Evolutionary conservation across 2,329 filamentous ascomycete genomes (phyloP), one percentile per base, ranked within the genome.

Genomic region (Aspergillus latus): DNA sequence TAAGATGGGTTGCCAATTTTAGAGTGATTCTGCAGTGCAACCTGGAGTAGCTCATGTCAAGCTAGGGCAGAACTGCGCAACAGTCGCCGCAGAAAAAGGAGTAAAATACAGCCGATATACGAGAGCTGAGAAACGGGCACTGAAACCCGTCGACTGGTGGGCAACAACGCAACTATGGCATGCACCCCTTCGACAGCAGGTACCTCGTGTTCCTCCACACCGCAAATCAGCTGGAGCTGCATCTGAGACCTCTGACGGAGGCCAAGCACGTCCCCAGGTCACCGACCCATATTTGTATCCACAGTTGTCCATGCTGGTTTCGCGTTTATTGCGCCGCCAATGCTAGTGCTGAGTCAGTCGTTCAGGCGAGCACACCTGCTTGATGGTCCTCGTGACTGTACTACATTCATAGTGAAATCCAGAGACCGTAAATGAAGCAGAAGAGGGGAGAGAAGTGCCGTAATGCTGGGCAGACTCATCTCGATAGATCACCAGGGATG

Each of bases 171-270:
- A 44, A 10, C 21, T 21, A 21, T 21, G 21, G 21, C 21, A 21
- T 21, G 21, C 21, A 43, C 11, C 10, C 10, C 16, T 26, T n/a
- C 9, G 15, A 42, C 13, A 50, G 6, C 48, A 21, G 13, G n/a
- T 6, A 45, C 21, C 10, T 10, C 32, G n/a, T 40, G 36, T n/a
- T 28, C 26, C 11, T 39, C 10, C 37, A 37, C 34, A 48, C 45
- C 32, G 30, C 49, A 44, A 44, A n/a, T 51, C 29, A 28, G 15
- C 21, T 21, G 37, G 28, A 44, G 13, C 1, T 36, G 28, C 10
- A 42, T 51, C 37, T 36, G 42, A 52, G 49, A 52, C 32, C 42
- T 46, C 11, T 52, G 49, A 46, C 49, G 16, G 21, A 13, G 9
- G 49, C 49, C 42, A 52, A 52, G 49, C 4, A 42, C 5, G 39